Evolutionary conservation across 116 monocot species (phyloP).

Genomic region (Cymodocea nodosa): DNA sequence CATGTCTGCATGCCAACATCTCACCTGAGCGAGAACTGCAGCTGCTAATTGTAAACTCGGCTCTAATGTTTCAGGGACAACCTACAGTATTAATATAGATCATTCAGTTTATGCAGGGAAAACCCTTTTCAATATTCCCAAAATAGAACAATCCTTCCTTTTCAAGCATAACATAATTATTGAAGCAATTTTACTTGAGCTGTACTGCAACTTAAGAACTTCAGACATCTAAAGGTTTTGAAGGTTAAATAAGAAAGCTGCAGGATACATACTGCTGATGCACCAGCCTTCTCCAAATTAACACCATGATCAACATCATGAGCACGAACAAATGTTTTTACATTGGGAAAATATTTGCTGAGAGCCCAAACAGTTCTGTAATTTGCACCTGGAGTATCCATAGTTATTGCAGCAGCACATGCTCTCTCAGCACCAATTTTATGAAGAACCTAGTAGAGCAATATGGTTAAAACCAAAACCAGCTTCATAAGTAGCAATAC

Average conservation of each 20-base stretch:
- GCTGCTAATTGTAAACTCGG: conserved; percentile 96
- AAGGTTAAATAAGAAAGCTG: neutral
- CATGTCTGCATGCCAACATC: neutral
- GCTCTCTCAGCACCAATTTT: conserved; percentile 98
- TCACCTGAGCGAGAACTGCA: conserved; percentile 97
- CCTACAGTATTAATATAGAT: conserved; percentile 22
- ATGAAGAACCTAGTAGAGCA: conserved; percentile 51
- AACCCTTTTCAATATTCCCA: neutral
- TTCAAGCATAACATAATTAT: neutral
- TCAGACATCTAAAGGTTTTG: neutral
- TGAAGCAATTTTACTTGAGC: neutral
- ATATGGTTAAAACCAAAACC: neutral
- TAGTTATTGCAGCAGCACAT: conserved; percentile 93
- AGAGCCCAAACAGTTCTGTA: conserved; percentile 96
- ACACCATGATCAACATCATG: conserved; percentile 96
- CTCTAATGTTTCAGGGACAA: conserved; percentile 96
- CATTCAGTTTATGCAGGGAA: neutral
- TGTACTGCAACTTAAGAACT: neutral
- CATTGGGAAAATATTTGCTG: conserved; percentile 96
- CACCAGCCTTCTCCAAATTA: conserved; percentile 97
- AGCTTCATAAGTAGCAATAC: neutral
- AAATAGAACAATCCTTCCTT: neutral
- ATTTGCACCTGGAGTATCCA: conserved; percentile 96
- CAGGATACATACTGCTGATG: conserved; percentile 65
- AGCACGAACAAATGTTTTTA: conserved; percentile 96